Conservation (phyloP, 495 filamentous ascomycete genomes). For the Penicillium cinerascens region DNA sequence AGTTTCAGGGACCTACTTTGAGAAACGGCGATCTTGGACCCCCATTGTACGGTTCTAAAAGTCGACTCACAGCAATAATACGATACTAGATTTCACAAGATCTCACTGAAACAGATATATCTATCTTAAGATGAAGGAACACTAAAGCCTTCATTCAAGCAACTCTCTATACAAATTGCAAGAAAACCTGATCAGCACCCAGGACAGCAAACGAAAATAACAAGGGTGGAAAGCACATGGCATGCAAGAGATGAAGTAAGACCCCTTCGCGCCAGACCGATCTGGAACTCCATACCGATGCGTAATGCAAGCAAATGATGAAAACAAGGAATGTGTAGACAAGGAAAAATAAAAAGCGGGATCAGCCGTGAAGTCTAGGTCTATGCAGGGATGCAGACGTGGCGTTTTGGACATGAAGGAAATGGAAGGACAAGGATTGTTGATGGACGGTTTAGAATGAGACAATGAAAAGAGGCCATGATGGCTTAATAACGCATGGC, state of each 20-base stretch:
- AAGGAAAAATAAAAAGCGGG: not conserved
- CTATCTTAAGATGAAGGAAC: not conserved
- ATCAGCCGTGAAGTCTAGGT: constrained; percentile 19
- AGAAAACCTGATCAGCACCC: not conserved
- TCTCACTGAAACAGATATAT: not conserved
- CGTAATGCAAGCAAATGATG: constrained; percentile 16
- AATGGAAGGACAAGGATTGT: not conserved
- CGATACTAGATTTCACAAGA: not conserved
- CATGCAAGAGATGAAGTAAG: constrained; percentile 4
- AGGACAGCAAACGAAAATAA: not conserved
- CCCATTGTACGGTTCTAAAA: too few relatives aligned
- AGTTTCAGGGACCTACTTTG: too few relatives aligned
- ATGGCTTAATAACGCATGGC: constrained; percentile 18
- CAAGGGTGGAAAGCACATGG: not conserved
- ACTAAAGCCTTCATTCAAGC: not conserved
- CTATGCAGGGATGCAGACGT: constrained; percentile 12
- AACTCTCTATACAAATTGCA: not conserved
- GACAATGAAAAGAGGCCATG: not conserved
- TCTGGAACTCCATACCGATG: constrained; percentile 26
- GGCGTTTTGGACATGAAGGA: not conserved
- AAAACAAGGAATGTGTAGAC: not conserved
- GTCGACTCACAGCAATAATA: too few relatives aligned
- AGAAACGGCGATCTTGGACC: too few relatives aligned
- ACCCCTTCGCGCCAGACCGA: constrained; percentile 11
- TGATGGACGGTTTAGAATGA: not conserved